These are phyloP conservation scores for Saccharomycopsis sp. DNA, from an alignment of 805 yeast species.

Conservation along the genomic window DNA sequence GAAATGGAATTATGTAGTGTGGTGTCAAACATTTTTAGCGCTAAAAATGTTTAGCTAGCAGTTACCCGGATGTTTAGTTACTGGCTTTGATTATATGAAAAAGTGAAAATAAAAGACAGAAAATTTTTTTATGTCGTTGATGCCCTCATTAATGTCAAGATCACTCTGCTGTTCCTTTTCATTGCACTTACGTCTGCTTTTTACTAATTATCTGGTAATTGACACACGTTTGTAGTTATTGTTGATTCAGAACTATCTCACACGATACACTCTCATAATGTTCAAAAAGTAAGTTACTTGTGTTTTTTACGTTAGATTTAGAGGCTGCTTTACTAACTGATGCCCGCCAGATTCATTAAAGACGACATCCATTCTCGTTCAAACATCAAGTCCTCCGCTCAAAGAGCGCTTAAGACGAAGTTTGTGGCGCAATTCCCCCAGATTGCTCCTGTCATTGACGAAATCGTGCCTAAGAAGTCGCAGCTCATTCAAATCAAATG, in stretches of 20 bases:
- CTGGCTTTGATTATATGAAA: neutral
- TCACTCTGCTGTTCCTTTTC: neutral
- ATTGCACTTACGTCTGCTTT: neutral
- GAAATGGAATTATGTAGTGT: no score
- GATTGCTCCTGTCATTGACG: constrained; percentile 74
- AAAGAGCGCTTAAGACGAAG: constrained; percentile 74
- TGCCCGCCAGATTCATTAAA: constrained; percentile 49
- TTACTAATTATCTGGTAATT: no score
- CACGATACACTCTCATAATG: constrained; percentile 27
- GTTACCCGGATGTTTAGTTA: neutral
- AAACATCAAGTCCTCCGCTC: constrained; percentile 90
- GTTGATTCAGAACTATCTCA: no score
- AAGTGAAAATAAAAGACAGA: neutral
- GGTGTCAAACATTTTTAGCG: no score
- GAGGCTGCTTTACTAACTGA: constrained; percentile 3
- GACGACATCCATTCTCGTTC: constrained; percentile 89
- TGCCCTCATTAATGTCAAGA: neutral
- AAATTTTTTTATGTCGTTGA: neutral
- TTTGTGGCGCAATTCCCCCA: constrained; percentile 66
- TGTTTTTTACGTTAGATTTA: neutral
- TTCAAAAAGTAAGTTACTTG: constrained; percentile 37
- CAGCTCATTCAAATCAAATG: constrained; percentile 77
- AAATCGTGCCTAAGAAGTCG: constrained; percentile 80
- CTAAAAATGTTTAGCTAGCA: neutral
- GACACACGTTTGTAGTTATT: neutral